Evolutionary conservation across 2,329 filamentous ascomycete genomes (phyloP).

Genomic region (Graphiopsis chlorocephala): DNA sequence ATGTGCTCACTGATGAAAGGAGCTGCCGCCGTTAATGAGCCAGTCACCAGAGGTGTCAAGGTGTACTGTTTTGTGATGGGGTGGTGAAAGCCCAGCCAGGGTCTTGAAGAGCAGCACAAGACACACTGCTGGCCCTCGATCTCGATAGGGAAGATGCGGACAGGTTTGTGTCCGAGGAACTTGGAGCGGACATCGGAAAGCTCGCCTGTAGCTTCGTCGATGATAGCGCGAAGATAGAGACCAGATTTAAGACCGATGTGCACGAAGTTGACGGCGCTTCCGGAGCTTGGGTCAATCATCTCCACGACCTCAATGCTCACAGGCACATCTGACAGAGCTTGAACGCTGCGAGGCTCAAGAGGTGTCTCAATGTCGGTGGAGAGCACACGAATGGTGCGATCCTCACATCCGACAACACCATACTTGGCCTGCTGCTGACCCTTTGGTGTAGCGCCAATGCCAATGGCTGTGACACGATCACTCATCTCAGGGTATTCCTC

Average conservation of each 20-base stretch:
- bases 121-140: slow-evolving; percentile 73
- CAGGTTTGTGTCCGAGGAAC: slow-evolving; percentile 86
- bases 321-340: slow-evolving; percentile 86
- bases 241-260: slow-evolving; percentile 96
- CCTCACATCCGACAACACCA: slow-evolving; percentile 92
- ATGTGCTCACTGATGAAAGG: slow-evolving; percentile 90
- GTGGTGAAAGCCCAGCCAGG: slow-evolving; percentile 95
- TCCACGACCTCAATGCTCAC: slow-evolving; percentile 87
- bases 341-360: slow-evolving; percentile 88
- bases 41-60: slow-evolving; percentile 74
- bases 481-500: slow-evolving; percentile 93
- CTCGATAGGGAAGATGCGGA: slow-evolving; percentile 86
- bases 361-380: slow-evolving; percentile 63
- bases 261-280: slow-evolving; percentile 83
- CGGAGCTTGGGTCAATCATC: slow-evolving; percentile 91
- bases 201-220: slow-evolving; percentile 94
- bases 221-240: slow-evolving; percentile 89
- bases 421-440: slow-evolving; percentile 87
- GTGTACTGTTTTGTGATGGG: slow-evolving; percentile 83
- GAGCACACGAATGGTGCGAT: slow-evolving; percentile 84
- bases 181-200: slow-evolving; percentile 91
- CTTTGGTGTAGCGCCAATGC: slow-evolving; percentile 86
- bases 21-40: slow-evolving; percentile 87
- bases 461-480: slow-evolving; percentile 91
- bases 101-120: slow-evolving; percentile 83